A percentile compares a stretch with the other conserved stretches of the same genome.
phyloP scores from a whole-genome alignment of 163 green algal genomes.

The Scenedesmus sp. region DNA sequence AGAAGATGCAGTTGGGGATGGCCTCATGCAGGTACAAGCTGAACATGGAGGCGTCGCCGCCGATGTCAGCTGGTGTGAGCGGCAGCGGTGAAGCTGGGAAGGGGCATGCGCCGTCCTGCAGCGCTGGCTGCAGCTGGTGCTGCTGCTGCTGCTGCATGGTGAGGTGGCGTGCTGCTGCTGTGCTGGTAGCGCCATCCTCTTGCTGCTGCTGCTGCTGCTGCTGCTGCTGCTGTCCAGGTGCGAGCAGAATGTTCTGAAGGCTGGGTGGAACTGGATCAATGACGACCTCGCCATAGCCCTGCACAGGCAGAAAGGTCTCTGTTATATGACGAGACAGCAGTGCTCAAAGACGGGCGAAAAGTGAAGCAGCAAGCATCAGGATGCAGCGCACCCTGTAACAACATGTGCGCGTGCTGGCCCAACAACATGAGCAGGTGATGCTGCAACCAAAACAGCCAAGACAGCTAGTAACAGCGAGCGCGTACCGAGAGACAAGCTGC shows the following conservation, averaged over 20 bases:
- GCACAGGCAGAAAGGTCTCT: not conserved
- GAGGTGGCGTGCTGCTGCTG: not conserved
- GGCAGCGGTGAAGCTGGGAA: constrained; percentile 43
- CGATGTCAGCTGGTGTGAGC: constrained; percentile 45
- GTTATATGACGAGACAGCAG: not conserved
- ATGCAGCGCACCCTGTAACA: no score
- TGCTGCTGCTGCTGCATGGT: constrained; percentile 12
- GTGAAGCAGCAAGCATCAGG: no score
- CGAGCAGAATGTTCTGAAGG: not conserved
- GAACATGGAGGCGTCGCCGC: constrained; percentile 36
- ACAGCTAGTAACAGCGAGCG: no score
- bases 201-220: constrained; percentile 26
- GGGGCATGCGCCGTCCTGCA: constrained; percentile 27
- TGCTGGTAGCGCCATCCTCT: not conserved
- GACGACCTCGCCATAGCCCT: constrained; percentile 43
- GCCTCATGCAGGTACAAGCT: constrained; percentile 45
- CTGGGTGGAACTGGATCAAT: constrained; percentile 1
- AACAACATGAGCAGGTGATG: no score
- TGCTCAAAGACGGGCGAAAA: no score
- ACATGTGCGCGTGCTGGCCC: no score
- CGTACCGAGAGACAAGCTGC: not conserved
- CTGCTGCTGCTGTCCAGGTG: not conserved
- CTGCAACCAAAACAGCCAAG: no score
- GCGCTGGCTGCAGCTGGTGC: not conserved
- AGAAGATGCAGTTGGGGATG: constrained; percentile 52